Base-by-base conservation (phyloP, 176 grass and related monocot genomes). In the Canna indica region DNA sequence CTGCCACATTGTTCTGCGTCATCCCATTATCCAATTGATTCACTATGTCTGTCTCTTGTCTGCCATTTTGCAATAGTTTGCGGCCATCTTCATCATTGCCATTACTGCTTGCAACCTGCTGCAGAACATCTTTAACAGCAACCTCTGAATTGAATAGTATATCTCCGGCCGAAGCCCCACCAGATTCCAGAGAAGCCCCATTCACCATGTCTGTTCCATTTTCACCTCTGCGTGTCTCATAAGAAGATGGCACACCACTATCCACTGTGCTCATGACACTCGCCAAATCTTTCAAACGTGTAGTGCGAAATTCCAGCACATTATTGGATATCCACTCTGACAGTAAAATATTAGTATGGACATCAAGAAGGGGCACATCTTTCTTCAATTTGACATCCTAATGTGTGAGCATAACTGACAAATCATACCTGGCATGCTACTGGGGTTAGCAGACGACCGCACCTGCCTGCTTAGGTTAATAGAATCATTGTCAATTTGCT, bases 21-120 rank as follows among this genome's bases (percentile, higher is more conserved):
- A 76, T 74, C 73, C 80, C 77, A 65, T 82, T 80, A 50, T 83
- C 79, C 46, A 54, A 44, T 39, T 82, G 76, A 15, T 52, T 79
- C 41, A 32, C 67, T 70, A 39, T 62, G 24, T 69, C 81, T 1
- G 44, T 80, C 7, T 77, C 84, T 1, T 61, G 48, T 34, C 76
- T 84, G 14, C 13, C 47, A 48, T 84, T 81, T 45, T 76, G 39
- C 62, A 88, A 0, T 82, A 64, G 3, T 64, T 50, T 59, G 52
- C 72, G 67, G 28, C 28, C 52, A 76, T 20, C 73, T 42, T 33
- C 54, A 64, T 25, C 83, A 18, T 75, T 68, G 59, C 74, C 78
- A 53, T 91, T 76, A 67, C 81, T 79, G 58, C 73, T 81, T 9
- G 81, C 73, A 1, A 87, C 57, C 47, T 80, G 72, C 64, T 73